These are phyloP conservation scores for Apiospora sp. DNA, from an alignment of 2,329 filamentous ascomycete genomes.

Conservation along the genomic window DNA sequence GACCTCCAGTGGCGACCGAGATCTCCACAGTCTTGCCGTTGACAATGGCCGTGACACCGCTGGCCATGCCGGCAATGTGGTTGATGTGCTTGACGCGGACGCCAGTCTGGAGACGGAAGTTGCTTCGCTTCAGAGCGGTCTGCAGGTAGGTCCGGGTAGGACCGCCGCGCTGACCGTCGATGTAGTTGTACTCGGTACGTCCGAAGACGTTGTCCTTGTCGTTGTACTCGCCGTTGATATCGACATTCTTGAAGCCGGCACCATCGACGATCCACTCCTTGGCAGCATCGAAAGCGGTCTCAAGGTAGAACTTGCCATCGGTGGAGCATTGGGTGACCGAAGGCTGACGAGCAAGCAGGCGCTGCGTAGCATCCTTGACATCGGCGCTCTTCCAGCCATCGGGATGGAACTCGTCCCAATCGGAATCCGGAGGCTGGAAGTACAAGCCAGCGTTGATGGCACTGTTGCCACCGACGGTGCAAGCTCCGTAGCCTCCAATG, in stretches of 20 bases:
- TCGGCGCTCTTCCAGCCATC: conserved; percentile 59
- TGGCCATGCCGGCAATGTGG: conserved; percentile 48
- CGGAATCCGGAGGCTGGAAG: conserved; percentile 60
- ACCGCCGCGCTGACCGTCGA: conserved; percentile 57
- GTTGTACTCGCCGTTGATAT: conserved; percentile 54
- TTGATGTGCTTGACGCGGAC: conserved; percentile 54
- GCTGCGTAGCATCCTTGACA: conserved; percentile 53
- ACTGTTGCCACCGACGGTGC: conserved; percentile 59
- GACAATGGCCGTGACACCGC: conserved; percentile 49
- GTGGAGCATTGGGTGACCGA: conserved; percentile 52
- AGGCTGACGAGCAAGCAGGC: conserved; percentile 53
- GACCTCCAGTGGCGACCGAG: conserved; percentile 37
- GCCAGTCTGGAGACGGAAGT: conserved; percentile 54
- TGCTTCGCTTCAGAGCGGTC: conserved; percentile 47
- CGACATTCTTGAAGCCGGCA: conserved; percentile 55
- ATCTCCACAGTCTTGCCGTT: conserved; percentile 43
- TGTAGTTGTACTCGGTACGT: conserved; percentile 56
- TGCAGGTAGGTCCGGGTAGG: conserved; percentile 59
- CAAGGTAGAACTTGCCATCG: conserved; percentile 55
- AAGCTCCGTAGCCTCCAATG: conserved; percentile 55
- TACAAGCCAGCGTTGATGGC: conserved; percentile 63
- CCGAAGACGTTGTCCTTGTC: conserved; percentile 58
- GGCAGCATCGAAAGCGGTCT: conserved; percentile 55
- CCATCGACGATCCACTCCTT: conserved; percentile 58
- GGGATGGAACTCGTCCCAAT: conserved; percentile 60